These are phyloP conservation scores for Pyricularia pennisetigena DNA, from an alignment of 2,329 filamentous ascomycete species.

Conservation along the genomic window DNA sequence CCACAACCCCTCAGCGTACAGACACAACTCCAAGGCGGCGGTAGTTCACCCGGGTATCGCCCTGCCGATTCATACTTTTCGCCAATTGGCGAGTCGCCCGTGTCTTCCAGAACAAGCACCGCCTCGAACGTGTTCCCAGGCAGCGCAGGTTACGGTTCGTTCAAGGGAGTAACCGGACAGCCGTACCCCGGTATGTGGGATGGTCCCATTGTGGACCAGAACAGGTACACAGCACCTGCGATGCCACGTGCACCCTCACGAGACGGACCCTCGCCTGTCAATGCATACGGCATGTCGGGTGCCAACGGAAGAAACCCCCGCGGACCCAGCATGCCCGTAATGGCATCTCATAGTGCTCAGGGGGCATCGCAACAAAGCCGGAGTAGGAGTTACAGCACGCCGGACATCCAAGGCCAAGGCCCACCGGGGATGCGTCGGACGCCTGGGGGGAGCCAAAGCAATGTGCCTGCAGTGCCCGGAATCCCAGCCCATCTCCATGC, in stretches of 20 bases:
- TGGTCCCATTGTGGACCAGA: slow-evolving; percentile 42
- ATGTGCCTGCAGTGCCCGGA: slow-evolving; percentile 62
- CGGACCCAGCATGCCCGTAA: slow-evolving; percentile 70
- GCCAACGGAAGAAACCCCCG: slow-evolving; percentile 55
- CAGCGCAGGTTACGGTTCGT: slow-evolving; percentile 52
- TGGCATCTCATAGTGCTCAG: slow-evolving; percentile 39
- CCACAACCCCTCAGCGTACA: slow-evolving; percentile 59
- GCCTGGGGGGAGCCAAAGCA: slow-evolving; percentile 41
- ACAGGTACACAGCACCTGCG: slow-evolving; percentile 80
- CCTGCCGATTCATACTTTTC: slow-evolving; percentile 88
- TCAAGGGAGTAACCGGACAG: slow-evolving; percentile 51
- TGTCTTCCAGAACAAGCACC: slow-evolving; percentile 64
- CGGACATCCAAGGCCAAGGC: slow-evolving; percentile 79
- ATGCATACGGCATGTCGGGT: slow-evolving; percentile 42
- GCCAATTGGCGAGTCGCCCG: slow-evolving; percentile 69
- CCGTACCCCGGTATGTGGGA: slow-evolving; percentile 54
- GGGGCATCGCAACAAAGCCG: slow-evolving; percentile 56
- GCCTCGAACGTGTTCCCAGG: slow-evolving; percentile 61
- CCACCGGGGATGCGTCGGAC: slow-evolving; percentile 48
- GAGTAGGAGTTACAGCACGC: slow-evolving; percentile 86
- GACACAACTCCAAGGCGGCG: slow-evolving; percentile 30
- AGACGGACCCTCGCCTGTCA: slow-evolving; percentile 57
- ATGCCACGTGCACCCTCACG: slow-evolving; percentile 73
- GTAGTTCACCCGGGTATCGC: slow-evolving; percentile 50
- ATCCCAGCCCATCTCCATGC: slow-evolving; percentile 62